Evolutionary conservation across 1,139 yeast genomes (phyloP), one percentile per base, ranked within the genome.

Genomic region (Geotrichum bryndzae): DNA sequence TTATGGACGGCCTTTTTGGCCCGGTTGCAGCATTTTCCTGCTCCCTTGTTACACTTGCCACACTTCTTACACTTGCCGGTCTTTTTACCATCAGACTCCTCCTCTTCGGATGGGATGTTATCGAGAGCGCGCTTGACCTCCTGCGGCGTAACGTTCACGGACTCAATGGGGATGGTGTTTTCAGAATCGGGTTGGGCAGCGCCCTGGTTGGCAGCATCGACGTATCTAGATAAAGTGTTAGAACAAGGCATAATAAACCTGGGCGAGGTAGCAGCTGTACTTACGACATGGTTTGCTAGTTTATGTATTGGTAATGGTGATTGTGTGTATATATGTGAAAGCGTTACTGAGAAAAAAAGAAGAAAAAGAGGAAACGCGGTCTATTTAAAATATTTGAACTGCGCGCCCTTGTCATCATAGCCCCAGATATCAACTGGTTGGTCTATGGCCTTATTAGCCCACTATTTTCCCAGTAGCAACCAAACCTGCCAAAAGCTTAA

Each of bases 181-280:
- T 63, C 65, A 50, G 60, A 58, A 46, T 62, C 65, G 41, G 65
- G 56, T 52, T 63, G 61, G 33, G 63, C 64, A n/a, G 66, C 64
- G 29, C 65, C 67, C 33, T 59, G 51, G 46, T 59, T 58, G 41
- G 67, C 63, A 46, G 67, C 67, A 41, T 65, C 67, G 50, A 63
- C 66, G 61, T 64, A 65, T 53, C 63, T 60, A 35, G n/a, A 53
- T 4, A 29, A 27, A 23, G 7, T 22, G 52, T 25, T 41, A 41
- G 48, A 41, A 41, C n/a, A 10, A 18, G 8, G 6, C 3, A n/a
- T 41, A 13, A 35, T 15, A 11, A 35, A 6, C n/a, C 6, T 13
- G 18, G 13, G 18, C 3, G 18, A 13, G 45, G 1, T 38, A 15
- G 3, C 18, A 38, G 18, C 18, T 38, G 45, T 10, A 54, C 57